phyloP scores from a whole-genome alignment of 2,329 filamentous ascomycete species.

The Colletotrichum tofieldiae region DNA sequence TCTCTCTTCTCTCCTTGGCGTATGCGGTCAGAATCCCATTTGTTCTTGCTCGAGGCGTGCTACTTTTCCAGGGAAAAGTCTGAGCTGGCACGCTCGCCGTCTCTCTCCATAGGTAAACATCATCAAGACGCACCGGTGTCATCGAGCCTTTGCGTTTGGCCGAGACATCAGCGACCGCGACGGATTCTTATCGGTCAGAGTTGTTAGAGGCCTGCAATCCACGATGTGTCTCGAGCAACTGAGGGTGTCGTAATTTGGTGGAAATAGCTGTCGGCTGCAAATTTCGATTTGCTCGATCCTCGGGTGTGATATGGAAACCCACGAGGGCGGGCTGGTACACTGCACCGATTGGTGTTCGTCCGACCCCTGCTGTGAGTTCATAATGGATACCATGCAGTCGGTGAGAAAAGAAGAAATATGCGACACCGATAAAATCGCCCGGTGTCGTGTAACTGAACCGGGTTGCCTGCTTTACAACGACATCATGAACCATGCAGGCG shows the following conservation, averaged over 20 bases:
- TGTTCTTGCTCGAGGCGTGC: neutral
- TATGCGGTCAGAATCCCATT: neutral
- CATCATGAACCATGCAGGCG: slow-evolving; percentile 2
- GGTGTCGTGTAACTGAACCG: neutral
- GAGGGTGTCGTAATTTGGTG: slow-evolving; percentile 4
- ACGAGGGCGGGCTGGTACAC: neutral
- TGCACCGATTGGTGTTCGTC: slow-evolving; percentile 1
- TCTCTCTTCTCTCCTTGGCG: slow-evolving; percentile 31
- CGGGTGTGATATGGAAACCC: neutral
- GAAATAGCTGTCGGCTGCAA: neutral
- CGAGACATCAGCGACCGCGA: neutral
- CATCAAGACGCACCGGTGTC: neutral
- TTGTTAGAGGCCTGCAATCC: neutral
- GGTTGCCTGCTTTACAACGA: neutral
- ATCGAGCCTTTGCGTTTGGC: neutral
- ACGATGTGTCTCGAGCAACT: neutral
- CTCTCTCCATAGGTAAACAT: neutral
- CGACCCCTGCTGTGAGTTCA: neutral
- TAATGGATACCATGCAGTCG: slow-evolving; percentile 7
- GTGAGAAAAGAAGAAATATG: slow-evolving; percentile 25
- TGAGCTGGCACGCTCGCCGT: neutral
- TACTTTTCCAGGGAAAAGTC: neutral
- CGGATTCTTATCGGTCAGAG: neutral
- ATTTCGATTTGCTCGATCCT: neutral
- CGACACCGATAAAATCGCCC: slow-evolving; percentile 2